Base-by-base conservation (phyloP, 805 yeast genomes). In the Kazachstania africana region DNA sequence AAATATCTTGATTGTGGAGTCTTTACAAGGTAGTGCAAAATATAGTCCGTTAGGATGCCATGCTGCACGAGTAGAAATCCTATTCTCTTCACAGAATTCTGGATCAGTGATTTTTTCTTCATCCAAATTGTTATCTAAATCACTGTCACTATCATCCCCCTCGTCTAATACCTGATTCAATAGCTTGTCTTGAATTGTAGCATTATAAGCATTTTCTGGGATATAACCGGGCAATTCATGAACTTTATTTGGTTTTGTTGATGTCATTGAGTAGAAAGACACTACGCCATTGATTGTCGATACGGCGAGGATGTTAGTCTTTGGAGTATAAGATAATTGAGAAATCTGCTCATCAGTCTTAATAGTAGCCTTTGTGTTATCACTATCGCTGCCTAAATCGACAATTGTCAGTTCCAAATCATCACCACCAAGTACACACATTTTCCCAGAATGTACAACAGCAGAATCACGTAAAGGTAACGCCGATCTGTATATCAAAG, bases 11-110 rank as follows among this genome's bases (percentile, higher is more conserved):
- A 78, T 62, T 3, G 63, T 56, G 28, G 62, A 58, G 14, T 64
- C 57, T 23, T 62, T 57, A 5, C 78, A 60, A 2, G 94, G 85
- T 13, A 82, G 46, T 2, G 85, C 83, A 29, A 84, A 60, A n/a
- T 62, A 52, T 32, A 70, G 70, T 12, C 94, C 94, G 32, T 67
- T 63, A 2, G 78, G 70, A 35, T 74, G 70, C 94, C 94, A 84
- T 23, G 68, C 70, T 2, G 74, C 65, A 26, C 66, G 67, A 0
- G 81, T 65, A 16, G 75, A 57, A 1, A 69, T 48, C 26, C 69
- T 54, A 44, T 62, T 63, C 24, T 61, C 65, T 25, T 49, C 53
- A 20, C 48, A 39, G 24, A 45, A 48, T 28, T 53, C 55, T 8
- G 53, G 43, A 38, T 57, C 63, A 1, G 38, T 45, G 12, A 55